Evolutionary conservation across 1,284 basidiomycete species (phyloP), one percentile per base, ranked within the genome.

Genomic region (Pseudozyma tsukubaensis): DNA sequence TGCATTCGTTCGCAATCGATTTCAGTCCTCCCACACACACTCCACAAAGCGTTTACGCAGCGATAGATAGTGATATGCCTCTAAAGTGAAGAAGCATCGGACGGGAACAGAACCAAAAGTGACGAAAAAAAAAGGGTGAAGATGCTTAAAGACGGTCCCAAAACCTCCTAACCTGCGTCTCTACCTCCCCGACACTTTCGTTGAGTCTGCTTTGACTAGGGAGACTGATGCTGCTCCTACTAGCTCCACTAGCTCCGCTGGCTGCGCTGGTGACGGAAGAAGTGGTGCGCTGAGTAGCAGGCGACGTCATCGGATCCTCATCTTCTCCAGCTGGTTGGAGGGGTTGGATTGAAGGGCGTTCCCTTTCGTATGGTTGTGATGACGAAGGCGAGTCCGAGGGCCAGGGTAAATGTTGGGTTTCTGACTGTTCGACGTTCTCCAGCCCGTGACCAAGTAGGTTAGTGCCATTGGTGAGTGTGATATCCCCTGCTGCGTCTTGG

Each of bases 351-450:
- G 18, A 21, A 36, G 45, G 62, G 2, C 50, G 56, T 44, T 50
- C 24, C 24, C 24, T 29, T 29, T 16, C 11, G 21, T 42, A 6
- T 43, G 50, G 19, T 40, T 43, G 50, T 35, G 42, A 47, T 29
- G 10, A 18, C 6, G 21, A 18, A 40, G 39, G 13, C 13, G 39
- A 40, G 13, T 40, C n/a, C 2, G 39, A 34, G 11, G 48, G 43
- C 72, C 72, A 74, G 4, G 52, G 44, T 8, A 74, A 37, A 9
- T 59, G 62, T 43, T 70, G 67, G 12, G 72, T 74, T 32, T 70
- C 67, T 1, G 69, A 54, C 4, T 13, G 43, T 24, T 29, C 32
- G 19, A 11, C 36, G 4, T 34, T 13, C 16, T 34, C 39, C 39
- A 40, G 8, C 36, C 7, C 29, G 11, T 12, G 11, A 29, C 24